Conservation (phyloP, 2,329 filamentous ascomycete genomes). For the Paracorniculantispora psalliotae region DNA sequence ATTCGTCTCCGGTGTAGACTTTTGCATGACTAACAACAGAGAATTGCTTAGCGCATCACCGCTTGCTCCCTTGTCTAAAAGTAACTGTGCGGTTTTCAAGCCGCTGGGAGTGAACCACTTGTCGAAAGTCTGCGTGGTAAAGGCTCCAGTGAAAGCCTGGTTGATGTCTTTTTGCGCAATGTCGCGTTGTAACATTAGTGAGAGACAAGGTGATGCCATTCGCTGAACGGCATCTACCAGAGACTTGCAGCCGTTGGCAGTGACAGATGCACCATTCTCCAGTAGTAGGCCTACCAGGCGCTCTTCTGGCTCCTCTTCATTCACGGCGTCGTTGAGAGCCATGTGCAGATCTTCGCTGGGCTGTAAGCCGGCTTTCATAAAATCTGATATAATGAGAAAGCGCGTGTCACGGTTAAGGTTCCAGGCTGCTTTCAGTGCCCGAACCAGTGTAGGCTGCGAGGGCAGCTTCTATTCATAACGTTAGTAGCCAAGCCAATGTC, state of each 20-base stretch:
- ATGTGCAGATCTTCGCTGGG: conserved; percentile 46
- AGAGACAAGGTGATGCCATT: conserved; percentile 33
- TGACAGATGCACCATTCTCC: conserved; percentile 46
- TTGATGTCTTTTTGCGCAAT: conserved; percentile 40
- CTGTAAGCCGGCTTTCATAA: conserved; percentile 47
- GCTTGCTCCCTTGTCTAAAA: conserved; percentile 45
- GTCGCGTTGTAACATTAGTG: conserved; percentile 37
- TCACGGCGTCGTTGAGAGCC: conserved; percentile 46
- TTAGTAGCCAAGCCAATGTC: conserved; percentile 11
- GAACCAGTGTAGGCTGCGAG: conserved; percentile 41
- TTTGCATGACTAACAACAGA: conserved; percentile 42
- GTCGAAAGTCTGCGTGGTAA: conserved; percentile 34
- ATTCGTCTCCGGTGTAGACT: conserved; percentile 33
- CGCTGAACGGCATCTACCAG: conserved; percentile 44
- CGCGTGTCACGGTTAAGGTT: conserved; percentile 44
- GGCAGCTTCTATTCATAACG: conserved; percentile 36
- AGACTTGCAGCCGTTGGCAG: conserved; percentile 47
- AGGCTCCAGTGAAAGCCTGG: conserved; percentile 40
- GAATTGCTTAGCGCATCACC: conserved; percentile 42
- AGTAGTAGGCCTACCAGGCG: conserved; percentile 44
- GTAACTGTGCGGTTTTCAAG: conserved; percentile 40
- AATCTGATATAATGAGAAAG: conserved; percentile 42
- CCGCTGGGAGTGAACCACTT: conserved; percentile 46
- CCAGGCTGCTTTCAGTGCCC: conserved; percentile 51
- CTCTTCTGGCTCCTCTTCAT: conserved; percentile 47